Percentiles rank a stretch among this genome's conserved stretches.
Evolutionary conservation across 2,329 filamentous ascomycete genomes (phyloP).

Genomic region (Aciculosporium take): DNA sequence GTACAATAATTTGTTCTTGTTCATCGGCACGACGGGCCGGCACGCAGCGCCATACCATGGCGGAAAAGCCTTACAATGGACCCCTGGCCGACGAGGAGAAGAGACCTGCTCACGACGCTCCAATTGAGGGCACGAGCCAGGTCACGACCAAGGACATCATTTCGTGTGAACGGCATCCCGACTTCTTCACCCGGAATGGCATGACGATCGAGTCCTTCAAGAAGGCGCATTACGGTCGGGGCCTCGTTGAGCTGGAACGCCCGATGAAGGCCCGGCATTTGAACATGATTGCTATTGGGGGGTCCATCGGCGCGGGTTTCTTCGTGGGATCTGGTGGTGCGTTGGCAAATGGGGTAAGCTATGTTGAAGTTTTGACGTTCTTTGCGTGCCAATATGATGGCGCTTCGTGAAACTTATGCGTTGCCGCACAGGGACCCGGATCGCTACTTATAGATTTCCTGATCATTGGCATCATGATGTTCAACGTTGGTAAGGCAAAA

Average conservation of each 20-base stretch:
- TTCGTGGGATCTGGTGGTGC: conserved; percentile 44
- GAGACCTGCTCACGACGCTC: background rate
- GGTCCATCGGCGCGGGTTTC: conserved; percentile 44
- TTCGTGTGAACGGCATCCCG: conserved; percentile 12
- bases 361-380: background rate
- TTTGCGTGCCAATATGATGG: background rate
- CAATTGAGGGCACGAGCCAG: conserved; percentile 7
- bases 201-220: conserved; percentile 25
- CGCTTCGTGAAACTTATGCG: background rate
- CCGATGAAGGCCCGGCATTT: conserved; percentile 39
- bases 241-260: conserved; percentile 23
- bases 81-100: conserved; percentile 3
- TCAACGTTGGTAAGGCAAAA: conserved; percentile 31
- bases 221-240: conserved; percentile 19
- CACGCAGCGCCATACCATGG: background rate
- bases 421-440: conserved; percentile 22
- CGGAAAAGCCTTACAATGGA: background rate
- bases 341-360: conserved; percentile 29
- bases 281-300: conserved; percentile 42
- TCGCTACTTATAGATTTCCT: conserved; percentile 34
- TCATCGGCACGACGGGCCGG: background rate
- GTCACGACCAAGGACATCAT: conserved; percentile 8
- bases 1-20: background rate
- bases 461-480: conserved; percentile 45
- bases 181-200: conserved; percentile 23